Evolutionary conservation across 1,284 basidiomycete genomes (phyloP).

Genomic region (Malassezia furfur): DNA sequence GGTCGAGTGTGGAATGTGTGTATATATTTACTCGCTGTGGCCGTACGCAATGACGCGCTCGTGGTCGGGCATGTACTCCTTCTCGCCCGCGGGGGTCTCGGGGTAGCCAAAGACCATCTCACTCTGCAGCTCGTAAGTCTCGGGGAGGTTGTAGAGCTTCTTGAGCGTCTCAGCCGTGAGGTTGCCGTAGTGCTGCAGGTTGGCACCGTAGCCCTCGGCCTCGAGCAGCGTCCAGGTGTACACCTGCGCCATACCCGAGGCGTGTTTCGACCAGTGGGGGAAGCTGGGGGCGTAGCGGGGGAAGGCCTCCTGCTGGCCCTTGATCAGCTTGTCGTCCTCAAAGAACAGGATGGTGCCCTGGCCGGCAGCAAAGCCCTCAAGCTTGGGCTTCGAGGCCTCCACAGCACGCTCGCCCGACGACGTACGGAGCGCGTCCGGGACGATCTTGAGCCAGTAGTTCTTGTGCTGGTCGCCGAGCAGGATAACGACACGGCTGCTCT

Average conservation of each 20-base stretch:
- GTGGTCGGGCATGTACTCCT: constrained; percentile 49
- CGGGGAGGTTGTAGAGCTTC: constrained; percentile 46
- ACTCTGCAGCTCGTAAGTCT: constrained; percentile 49
- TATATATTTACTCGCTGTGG: background rate
- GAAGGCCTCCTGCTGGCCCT: constrained; percentile 46
- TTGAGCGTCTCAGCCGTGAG: constrained; percentile 32
- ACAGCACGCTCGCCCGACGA: constrained; percentile 25
- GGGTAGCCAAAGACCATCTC: constrained; percentile 52
- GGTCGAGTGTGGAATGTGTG: too few relatives aligned
- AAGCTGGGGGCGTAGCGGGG: constrained; percentile 49
- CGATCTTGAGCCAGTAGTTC: constrained; percentile 49
- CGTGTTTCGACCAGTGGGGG: constrained; percentile 36
- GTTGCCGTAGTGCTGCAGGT: constrained; percentile 48
- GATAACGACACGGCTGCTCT: constrained; percentile 50
- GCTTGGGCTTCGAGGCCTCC: constrained; percentile 23
- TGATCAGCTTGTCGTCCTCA: constrained; percentile 26
- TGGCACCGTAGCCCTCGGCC: constrained; percentile 51
- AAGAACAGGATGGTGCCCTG: constrained; percentile 53
- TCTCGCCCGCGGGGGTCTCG: constrained; percentile 41
- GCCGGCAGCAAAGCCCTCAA: constrained; percentile 48
- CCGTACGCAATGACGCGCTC: constrained; percentile 45
- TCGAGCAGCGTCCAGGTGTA: constrained; percentile 52
- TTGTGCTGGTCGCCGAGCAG: constrained; percentile 50
- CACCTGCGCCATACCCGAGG: constrained; percentile 48
- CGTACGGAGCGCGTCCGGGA: constrained; percentile 39